Evolutionary conservation across 2,329 filamentous ascomycete genomes (phyloP).

Genomic region (Cladosporium oxysporum): DNA sequence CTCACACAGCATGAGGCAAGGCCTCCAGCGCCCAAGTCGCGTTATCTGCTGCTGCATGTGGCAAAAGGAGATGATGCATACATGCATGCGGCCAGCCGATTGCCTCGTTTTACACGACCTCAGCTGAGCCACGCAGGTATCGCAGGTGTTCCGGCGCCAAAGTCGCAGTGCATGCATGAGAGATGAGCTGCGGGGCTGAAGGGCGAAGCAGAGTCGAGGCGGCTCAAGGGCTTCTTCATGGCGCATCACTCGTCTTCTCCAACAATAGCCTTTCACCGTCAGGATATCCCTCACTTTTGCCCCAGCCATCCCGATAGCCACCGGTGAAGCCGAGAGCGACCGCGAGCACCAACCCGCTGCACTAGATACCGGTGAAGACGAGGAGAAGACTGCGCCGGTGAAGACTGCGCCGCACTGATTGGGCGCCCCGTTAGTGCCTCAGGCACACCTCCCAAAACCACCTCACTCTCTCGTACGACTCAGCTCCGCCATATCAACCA

Average conservation of each 20-base stretch:
- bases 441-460: background rate
- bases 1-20: background rate
- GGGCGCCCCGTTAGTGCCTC: background rate
- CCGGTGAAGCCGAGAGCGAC: constrained; percentile 3
- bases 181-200: background rate
- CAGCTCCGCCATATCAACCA: constrained; percentile 6
- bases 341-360: background rate
- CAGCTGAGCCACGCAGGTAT: background rate
- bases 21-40: background rate
- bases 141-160: background rate
- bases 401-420: background rate
- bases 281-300: background rate
- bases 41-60: background rate
- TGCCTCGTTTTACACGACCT: background rate
- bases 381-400: background rate
- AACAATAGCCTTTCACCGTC: background rate
- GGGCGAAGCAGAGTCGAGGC: background rate
- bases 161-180: background rate
- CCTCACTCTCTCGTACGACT: background rate
- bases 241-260: background rate
- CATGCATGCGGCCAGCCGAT: background rate
- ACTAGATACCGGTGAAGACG: background rate
- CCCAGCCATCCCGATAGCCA: background rate
- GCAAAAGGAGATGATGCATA: background rate
- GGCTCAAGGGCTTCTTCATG: background rate